A percentile compares a stretch with the other conserved stretches of the same genome.
Conservation (phyloP, 345 rosid species). For the Aquilaria malaccensis region DNA sequence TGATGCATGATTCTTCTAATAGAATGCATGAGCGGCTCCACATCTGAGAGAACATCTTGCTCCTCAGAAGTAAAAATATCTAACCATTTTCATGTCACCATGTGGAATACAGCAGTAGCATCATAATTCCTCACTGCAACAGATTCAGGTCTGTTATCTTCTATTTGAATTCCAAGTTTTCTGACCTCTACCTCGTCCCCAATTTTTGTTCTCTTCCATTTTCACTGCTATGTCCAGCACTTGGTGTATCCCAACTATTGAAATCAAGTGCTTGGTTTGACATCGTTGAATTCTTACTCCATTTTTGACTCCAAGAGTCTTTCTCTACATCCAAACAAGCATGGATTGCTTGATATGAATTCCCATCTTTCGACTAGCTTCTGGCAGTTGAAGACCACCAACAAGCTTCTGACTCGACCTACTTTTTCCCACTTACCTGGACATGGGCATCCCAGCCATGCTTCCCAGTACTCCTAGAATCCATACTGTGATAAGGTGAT, state of each 20-base stretch:
- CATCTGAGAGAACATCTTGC: conserved; percentile 54
- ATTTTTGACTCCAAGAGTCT: no score
- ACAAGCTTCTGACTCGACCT: no score
- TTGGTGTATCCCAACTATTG: conserved; percentile 28
- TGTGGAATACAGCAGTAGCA: conserved; percentile 30
- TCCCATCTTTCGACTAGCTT: no score
- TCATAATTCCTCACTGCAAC: conserved; percentile 29
- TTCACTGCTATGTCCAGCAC: conserved; percentile 15
- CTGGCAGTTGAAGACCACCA: no score
- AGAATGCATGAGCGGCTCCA: conserved; percentile 64
- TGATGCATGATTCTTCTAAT: conserved; percentile 55
- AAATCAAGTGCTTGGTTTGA: conserved; percentile 20
- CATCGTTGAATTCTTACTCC: no score
- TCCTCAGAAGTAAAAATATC: conserved; percentile 85
- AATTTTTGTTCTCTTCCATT: conserved; percentile 19
- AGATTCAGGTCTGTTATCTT: conserved; percentile 38
- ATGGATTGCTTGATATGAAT: no score
- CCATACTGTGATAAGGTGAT: no score
- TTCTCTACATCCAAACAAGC: no score
- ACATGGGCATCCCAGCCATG: no score
- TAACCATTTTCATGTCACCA: conserved; percentile 56
- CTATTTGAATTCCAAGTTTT: conserved; percentile 41
- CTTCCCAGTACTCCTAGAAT: no score
- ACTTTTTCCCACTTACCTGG: no score
- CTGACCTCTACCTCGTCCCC: conserved; percentile 41